These are phyloP conservation scores for Falciphora oryzae DNA, from an alignment of 2,329 filamentous ascomycete species.

Conservation along the genomic window DNA sequence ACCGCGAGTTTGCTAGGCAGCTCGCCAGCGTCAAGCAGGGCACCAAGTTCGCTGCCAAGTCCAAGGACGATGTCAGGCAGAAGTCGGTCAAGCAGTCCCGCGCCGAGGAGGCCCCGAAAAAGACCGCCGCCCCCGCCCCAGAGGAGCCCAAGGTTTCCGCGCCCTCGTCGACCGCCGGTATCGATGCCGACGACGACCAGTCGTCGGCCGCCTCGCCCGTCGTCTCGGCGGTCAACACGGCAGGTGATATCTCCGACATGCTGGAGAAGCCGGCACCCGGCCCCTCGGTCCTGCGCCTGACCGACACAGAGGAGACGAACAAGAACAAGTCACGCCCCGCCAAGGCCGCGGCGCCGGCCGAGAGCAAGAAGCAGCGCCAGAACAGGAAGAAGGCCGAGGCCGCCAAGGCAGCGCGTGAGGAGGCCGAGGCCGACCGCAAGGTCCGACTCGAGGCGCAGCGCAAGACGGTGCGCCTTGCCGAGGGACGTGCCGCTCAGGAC, in stretches of 20 bases:
- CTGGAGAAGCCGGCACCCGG: conserved; percentile 65
- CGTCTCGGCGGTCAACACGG: conserved; percentile 42
- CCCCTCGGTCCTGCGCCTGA: conserved; percentile 73
- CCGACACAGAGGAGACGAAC: conserved; percentile 47
- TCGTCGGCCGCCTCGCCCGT: conserved; percentile 61
- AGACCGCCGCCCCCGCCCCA: conserved; percentile 29
- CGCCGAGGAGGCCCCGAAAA: conserved; percentile 37
- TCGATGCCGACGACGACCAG: conserved; percentile 75
- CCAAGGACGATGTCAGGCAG: conserved; percentile 56
- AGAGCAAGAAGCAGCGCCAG: conserved; percentile 94
- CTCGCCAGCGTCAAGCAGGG: conserved; percentile 67
- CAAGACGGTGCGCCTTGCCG: conserved; percentile 71
- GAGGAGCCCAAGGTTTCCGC: conserved; percentile 47
- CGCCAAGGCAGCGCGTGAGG: conserved; percentile 67
- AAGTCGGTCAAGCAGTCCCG: conserved; percentile 67
- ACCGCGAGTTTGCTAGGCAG: conserved; percentile 71
- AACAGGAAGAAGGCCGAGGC: conserved; percentile 84
- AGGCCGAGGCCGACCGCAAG: conserved; percentile 74
- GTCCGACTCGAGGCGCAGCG: conserved; percentile 75
- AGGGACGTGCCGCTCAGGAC: conserved; percentile 78
- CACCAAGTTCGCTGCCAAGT: conserved; percentile 49
- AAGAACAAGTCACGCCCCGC: conserved; percentile 58
- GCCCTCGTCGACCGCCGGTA: conserved; percentile 65
- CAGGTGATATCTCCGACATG: conserved; percentile 82
- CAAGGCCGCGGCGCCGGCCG: conserved; percentile 52